Conservation (phyloP, 345 rosid genomes). For the Eucalyptus brandiana region DNA sequence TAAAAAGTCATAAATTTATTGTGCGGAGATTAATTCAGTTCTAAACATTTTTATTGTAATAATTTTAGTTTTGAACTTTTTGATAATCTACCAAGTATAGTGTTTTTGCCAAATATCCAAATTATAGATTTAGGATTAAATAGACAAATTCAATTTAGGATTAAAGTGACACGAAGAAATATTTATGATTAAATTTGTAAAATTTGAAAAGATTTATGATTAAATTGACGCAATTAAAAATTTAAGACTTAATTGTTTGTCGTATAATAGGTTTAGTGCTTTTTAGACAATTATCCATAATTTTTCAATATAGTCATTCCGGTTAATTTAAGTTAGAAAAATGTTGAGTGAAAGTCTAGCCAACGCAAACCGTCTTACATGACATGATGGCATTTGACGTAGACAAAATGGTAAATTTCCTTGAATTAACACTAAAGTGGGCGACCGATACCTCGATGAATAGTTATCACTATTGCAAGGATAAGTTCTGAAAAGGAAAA, state of each 20-base stretch:
- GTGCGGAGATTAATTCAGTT: fast-evolving
- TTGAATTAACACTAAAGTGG: neutral
- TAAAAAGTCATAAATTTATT: too few species aligned
- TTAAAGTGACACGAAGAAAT: neutral
- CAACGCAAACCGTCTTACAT: fast-evolving
- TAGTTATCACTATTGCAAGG: neutral
- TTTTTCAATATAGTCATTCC: neutral
- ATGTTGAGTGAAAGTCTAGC: neutral
- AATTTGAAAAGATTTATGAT: too few species aligned
- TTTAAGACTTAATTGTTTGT: fast-evolving
- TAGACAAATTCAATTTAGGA: neutral
- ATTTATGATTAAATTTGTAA: too few species aligned
- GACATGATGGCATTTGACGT: fast-evolving
- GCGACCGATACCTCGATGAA: neutral
- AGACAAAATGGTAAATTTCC: fast-evolving
- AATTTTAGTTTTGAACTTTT: too few species aligned
- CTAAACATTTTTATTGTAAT: fast-evolving
- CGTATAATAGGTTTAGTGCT: too few species aligned
- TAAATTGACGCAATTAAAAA: too few species aligned
- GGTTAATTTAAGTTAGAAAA: neutral
- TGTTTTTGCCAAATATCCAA: too few species aligned
- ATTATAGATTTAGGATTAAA: too few species aligned
- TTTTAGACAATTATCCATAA: too few species aligned
- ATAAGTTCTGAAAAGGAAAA: neutral
- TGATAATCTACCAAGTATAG: fast-evolving